Conservation (phyloP, 495 filamentous ascomycete species). For the Aspergillus nanangensis region DNA sequence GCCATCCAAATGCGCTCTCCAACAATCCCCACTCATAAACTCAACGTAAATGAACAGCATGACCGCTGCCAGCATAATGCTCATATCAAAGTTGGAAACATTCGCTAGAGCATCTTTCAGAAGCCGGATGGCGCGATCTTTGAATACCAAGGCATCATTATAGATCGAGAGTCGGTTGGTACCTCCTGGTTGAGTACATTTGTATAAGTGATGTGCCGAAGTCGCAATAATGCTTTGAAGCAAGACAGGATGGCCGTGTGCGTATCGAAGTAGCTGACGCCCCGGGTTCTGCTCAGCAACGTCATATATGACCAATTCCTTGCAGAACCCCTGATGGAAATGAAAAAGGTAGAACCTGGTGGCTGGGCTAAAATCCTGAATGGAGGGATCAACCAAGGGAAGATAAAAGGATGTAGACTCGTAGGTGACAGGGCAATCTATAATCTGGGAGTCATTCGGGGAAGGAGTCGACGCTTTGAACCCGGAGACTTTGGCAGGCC, state of each 20-base stretch:
- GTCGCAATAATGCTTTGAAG: neutral
- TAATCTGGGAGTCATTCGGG: neutral
- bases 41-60: conserved; percentile 4
- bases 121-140: neutral
- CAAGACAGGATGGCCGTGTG: neutral
- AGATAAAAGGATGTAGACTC: too few species aligned
- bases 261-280: neutral
- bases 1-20: neutral
- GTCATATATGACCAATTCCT: conserved; percentile 5
- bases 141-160: neutral
- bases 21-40: neutral
- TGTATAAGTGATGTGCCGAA: conserved; percentile 1
- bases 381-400: neutral
- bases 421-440: too few species aligned
- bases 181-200: neutral
- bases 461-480: neutral
- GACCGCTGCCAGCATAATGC: neutral
- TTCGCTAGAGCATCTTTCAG: neutral
- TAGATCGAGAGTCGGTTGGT: neutral
- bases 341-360: neutral
- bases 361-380: neutral
- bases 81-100: neutral
- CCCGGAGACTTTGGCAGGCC: neutral
- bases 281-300: neutral
- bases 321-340: neutral